phyloP scores from a whole-genome alignment of 352 stramenopile species.

The Phytopythium kandeliae region DNA sequence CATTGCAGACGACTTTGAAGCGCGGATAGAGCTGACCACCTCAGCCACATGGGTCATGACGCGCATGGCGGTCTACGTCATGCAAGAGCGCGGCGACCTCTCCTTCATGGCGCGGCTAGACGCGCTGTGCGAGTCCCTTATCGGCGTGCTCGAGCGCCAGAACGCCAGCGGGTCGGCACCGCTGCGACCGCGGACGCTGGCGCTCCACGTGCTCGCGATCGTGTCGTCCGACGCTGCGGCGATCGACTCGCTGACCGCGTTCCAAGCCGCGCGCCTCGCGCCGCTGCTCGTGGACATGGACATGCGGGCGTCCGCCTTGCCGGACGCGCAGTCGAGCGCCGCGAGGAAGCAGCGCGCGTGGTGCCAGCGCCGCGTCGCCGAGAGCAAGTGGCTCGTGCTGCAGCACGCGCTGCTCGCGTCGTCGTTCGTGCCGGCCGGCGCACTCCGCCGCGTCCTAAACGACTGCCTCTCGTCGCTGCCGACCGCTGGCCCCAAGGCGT shows the following conservation, averaged over 20 bases:
- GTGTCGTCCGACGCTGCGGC: slow-evolving; percentile 18
- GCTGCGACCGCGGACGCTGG: slow-evolving; percentile 12
- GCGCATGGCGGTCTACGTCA: slow-evolving; percentile 34
- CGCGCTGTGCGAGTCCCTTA: slow-evolving; percentile 25
- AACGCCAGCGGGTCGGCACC: neutral
- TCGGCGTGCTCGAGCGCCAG: slow-evolving; percentile 9
- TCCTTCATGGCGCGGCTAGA: slow-evolving; percentile 20
- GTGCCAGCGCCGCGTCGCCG: slow-evolving; percentile 31
- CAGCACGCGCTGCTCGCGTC: slow-evolving; percentile 40
- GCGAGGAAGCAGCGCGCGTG: slow-evolving; percentile 15
- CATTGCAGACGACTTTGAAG: slow-evolving; percentile 13
- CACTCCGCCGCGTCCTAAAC: slow-evolving; percentile 34
- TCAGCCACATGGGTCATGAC: slow-evolving; percentile 27
- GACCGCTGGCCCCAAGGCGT: slow-evolving; percentile 47
- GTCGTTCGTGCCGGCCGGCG: slow-evolving; percentile 35
- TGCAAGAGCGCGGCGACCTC: slow-evolving; percentile 25
- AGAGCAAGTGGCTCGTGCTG: slow-evolving; percentile 52
- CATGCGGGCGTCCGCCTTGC: slow-evolving; percentile 7
- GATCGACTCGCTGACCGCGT: slow-evolving; percentile 27
- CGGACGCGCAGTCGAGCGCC: neutral
- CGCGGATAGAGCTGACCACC: slow-evolving; percentile 17
- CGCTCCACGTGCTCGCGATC: slow-evolving; percentile 27
- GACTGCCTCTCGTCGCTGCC: slow-evolving; percentile 43
- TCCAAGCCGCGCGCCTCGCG: slow-evolving; percentile 27
- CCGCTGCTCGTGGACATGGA: slow-evolving; percentile 32